phyloP scores from a whole-genome alignment of 768 basidiomycete species.

The Hydnomerulius pinastri region DNA sequence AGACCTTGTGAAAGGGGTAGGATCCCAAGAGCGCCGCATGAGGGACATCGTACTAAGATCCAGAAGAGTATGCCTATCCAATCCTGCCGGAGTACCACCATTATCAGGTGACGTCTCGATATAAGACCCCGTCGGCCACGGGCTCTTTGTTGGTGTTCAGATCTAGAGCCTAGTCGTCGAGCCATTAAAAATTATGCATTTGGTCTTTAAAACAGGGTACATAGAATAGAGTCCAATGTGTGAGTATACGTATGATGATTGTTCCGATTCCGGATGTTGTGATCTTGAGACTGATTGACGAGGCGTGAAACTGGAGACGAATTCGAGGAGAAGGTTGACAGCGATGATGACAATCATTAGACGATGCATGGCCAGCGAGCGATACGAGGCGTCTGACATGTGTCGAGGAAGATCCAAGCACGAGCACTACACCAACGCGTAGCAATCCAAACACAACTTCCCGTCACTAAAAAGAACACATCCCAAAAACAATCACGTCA shows the following conservation, averaged over 20 bases:
- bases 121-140: too few relatives aligned
- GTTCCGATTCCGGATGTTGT: constrained; percentile 9
- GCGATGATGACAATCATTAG: not conserved
- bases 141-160: too few relatives aligned
- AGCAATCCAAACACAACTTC: constrained; percentile 33
- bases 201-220: constrained; percentile 7
- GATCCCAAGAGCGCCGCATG: too few relatives aligned
- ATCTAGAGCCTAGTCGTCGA: too few relatives aligned
- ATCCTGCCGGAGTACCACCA: too few relatives aligned
- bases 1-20: too few relatives aligned
- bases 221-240: not conserved
- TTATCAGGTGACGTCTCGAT: too few relatives aligned
- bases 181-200: constrained; percentile 17
- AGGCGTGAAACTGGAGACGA: not conserved
- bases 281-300: not conserved
- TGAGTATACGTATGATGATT: constrained; percentile 1
- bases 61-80: too few relatives aligned
- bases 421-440: constrained; percentile 25
- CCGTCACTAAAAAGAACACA: constrained; percentile 32
- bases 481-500: not conserved
- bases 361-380: not conserved
- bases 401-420: not conserved
- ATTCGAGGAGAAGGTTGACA: too few relatives aligned
- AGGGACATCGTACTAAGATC: too few relatives aligned
- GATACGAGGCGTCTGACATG: not conserved